Percentiles rank a stretch among this genome's conserved stretches.
phyloP scores from a whole-genome alignment of 148 eudicot species.

The Amaranthus hypochondriacus region DNA sequence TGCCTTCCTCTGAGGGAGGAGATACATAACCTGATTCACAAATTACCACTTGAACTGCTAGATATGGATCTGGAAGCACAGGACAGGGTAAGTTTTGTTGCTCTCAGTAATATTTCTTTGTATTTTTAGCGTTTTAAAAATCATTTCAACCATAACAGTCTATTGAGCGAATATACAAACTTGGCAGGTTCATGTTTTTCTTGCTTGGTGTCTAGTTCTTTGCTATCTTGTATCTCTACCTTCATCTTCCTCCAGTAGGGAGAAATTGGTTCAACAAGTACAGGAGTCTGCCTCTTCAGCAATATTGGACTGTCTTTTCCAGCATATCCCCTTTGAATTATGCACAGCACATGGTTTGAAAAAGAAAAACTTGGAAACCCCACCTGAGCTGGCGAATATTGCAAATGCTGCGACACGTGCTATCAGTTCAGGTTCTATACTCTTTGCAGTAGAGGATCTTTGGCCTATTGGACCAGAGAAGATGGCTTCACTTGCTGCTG shows the following conservation, averaged over 20 bases:
- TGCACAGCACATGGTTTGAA: constrained; percentile 38
- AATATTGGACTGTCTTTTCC: constrained; percentile 82
- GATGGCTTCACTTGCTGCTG: constrained; percentile 77
- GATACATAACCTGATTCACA: constrained; percentile 49
- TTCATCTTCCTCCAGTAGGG: constrained; percentile 66
- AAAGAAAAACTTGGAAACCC: constrained; percentile 61
- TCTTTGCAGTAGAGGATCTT: constrained; percentile 60
- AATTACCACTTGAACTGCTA: constrained; percentile 50
- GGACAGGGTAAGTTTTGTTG: constrained; percentile 50
- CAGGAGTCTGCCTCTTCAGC: constrained; percentile 59
- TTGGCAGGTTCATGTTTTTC: constrained; percentile 73
- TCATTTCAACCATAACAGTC: background rate
- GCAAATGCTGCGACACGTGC: constrained; percentile 66
- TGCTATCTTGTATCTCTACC: constrained; percentile 62
- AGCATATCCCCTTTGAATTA: constrained; percentile 80
- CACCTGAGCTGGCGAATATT: constrained; percentile 50
- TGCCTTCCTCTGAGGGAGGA: constrained; percentile 60
- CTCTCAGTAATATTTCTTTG: background rate
- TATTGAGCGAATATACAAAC: constrained; percentile 17
- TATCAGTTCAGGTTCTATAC: constrained; percentile 58
- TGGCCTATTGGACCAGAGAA: constrained; percentile 78
- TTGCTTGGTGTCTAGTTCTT: constrained; percentile 84
- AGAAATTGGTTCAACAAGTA: constrained; percentile 75
- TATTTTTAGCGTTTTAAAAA: background rate
- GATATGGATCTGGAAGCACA: constrained; percentile 54